A percentile compares a stretch with the other conserved stretches of the same genome.
Conservation (phyloP, 2,329 filamentous ascomycete species). For the Pseudopithomyces maydicus region DNA sequence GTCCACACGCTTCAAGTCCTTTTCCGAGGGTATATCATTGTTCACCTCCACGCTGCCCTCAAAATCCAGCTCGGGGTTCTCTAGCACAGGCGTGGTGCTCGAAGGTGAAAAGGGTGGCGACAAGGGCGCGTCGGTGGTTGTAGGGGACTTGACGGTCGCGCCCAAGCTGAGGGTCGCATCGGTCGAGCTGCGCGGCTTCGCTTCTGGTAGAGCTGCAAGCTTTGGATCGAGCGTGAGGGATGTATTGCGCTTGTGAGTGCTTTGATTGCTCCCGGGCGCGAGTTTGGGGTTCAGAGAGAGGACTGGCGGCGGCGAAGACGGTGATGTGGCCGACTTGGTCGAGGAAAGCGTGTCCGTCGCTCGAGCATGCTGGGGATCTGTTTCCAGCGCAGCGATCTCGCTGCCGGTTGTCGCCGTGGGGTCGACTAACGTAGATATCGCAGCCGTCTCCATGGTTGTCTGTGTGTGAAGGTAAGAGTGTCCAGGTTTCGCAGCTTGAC, state of each 20-base stretch:
- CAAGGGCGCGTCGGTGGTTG: conserved; percentile 9
- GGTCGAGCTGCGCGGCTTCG: conserved; percentile 4
- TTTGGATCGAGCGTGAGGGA: conserved; percentile 3
- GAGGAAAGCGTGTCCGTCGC: conserved; percentile 7
- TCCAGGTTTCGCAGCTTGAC: neutral
- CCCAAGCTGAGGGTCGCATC: conserved; percentile 1
- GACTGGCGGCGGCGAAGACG: conserved; percentile 27
- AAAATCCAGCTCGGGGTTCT: conserved; percentile 33
- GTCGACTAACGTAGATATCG: conserved; percentile 15
- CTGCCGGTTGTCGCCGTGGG: conserved; percentile 20
- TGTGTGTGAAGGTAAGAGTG: neutral
- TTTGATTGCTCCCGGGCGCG: neutral
- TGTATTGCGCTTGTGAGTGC: conserved; percentile 1
- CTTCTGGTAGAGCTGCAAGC: neutral
- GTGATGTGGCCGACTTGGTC: conserved; percentile 28
- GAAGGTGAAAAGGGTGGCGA: conserved; percentile 40
- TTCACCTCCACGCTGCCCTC: conserved; percentile 43
- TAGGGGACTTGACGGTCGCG: neutral
- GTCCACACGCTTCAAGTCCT: conserved; percentile 34
- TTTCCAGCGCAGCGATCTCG: conserved; percentile 10
- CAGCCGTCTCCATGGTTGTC: conserved; percentile 8
- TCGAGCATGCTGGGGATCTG: conserved; percentile 12
- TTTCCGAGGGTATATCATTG: conserved; percentile 39
- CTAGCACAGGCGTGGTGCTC: conserved; percentile 37
- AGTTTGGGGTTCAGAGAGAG: conserved; percentile 7